These are phyloP conservation scores for Cicer cuneatum DNA, from an alignment of 306 rosid species.

Conservation along the genomic window DNA sequence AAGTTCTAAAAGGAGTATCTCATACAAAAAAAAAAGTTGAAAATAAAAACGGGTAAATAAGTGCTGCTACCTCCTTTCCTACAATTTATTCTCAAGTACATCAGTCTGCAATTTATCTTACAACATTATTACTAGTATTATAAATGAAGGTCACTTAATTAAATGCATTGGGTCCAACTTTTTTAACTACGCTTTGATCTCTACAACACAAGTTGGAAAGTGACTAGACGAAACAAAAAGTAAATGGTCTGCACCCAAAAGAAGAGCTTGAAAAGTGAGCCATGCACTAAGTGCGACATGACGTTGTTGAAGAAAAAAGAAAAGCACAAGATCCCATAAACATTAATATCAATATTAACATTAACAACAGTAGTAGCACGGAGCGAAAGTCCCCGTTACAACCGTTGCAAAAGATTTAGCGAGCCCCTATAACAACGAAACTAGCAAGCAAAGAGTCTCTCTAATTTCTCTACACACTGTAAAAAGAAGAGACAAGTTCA, in stretches of 20 bases:
- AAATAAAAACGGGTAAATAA: not conserved
- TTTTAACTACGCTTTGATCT: constrained; percentile 1
- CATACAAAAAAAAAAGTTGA: not conserved
- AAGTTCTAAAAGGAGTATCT: not conserved
- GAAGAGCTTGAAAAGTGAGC: constrained; percentile 33
- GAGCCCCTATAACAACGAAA: too few relatives aligned
- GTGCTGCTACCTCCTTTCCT: not conserved
- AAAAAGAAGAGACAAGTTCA: too few relatives aligned
- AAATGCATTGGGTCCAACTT: constrained; percentile 13
- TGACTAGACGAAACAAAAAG: constrained; percentile 42
- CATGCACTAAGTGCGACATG: constrained; percentile 14
- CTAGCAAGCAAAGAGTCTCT: too few relatives aligned
- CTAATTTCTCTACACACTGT: too few relatives aligned
- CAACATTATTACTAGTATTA: not conserved
- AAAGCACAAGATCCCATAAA: too few relatives aligned
- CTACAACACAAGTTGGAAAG: constrained; percentile 28
- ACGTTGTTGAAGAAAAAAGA: constrained; percentile 4
- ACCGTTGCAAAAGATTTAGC: too few relatives aligned
- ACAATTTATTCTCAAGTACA: not conserved
- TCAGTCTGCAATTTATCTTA: constrained; percentile 5
- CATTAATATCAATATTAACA: too few relatives aligned
- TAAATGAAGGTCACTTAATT: not conserved
- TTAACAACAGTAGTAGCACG: too few relatives aligned
- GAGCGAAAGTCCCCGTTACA: too few relatives aligned
- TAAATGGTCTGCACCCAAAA: constrained; percentile 40